phyloP scores from a whole-genome alignment of 78 protist species.

The Creolimax fragrantissima region DNA sequence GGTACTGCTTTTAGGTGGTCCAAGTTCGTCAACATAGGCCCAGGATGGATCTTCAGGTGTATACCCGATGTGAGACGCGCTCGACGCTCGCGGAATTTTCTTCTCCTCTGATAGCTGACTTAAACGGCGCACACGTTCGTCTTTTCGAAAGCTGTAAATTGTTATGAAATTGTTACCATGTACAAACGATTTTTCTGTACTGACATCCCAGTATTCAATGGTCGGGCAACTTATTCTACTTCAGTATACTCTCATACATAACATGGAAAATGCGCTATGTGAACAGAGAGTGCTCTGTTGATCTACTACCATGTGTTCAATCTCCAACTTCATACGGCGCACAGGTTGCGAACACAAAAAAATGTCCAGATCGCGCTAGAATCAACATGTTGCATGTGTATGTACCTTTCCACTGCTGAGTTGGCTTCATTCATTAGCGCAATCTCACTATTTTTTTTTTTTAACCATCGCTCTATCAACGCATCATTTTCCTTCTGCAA shows the following conservation, averaged over 20 bases:
- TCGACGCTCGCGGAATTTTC: neutral
- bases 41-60: neutral
- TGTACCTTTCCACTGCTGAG: neutral
- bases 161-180: too few relatives aligned
- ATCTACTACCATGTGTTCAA: too few relatives aligned
- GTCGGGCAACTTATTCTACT: too few relatives aligned
- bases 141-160: neutral
- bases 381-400: too few relatives aligned
- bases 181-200: too few relatives aligned
- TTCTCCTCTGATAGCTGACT: neutral
- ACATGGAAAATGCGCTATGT: too few relatives aligned
- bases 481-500: neutral
- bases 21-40: neutral
- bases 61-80: neutral
- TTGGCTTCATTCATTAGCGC: neutral
- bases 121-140: neutral
- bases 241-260: too few relatives aligned
- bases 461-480: conserved; percentile 6
- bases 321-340: too few relatives aligned
- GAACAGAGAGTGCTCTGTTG: too few relatives aligned
- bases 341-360: too few relatives aligned
- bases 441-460: neutral
- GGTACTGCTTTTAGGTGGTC: neutral
- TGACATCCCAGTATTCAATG: too few relatives aligned
- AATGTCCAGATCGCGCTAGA: too few relatives aligned